Evolutionary conservation across 306 rosid genomes (phyloP).

Genomic region (Pterocarpus macrocarpus): DNA sequence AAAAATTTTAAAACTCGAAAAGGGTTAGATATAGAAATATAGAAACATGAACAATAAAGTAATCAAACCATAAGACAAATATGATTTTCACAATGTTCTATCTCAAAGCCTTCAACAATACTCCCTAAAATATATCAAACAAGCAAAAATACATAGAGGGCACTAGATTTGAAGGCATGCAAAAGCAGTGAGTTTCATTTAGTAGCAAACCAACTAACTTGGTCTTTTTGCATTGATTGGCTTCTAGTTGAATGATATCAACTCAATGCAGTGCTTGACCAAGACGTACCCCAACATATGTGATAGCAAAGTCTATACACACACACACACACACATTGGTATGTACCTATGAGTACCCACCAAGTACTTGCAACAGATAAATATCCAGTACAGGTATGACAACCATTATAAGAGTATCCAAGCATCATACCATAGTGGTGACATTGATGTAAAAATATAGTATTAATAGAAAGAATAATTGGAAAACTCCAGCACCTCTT

Average conservation of each 20-base stretch:
- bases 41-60: conserved; percentile 12
- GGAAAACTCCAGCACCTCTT: conserved; percentile 67
- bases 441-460: conserved; percentile 20
- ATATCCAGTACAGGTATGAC: background rate
- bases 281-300: conserved; percentile 19
- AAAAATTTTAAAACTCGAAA: background rate
- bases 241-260: background rate
- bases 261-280: conserved; percentile 34
- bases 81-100: background rate
- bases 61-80: background rate
- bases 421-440: conserved; percentile 27
- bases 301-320: background rate
- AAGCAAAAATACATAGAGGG: conserved; percentile 10
- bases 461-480: conserved; percentile 39
- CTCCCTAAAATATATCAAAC: conserved; percentile 20
- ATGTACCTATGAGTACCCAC: background rate
- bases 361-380: conserved; percentile 11
- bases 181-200: conserved; percentile 15
- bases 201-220: background rate
- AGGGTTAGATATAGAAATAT: background rate
- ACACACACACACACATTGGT: background rate
- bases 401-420: conserved; percentile 21
- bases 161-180: conserved; percentile 16
- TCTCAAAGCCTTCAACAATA: conserved; percentile 15
- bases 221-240: conserved; percentile 24